These are phyloP conservation scores for Fusarium multiceps DNA, from an alignment of 2,329 filamentous ascomycete genomes.

Conservation along the genomic window DNA sequence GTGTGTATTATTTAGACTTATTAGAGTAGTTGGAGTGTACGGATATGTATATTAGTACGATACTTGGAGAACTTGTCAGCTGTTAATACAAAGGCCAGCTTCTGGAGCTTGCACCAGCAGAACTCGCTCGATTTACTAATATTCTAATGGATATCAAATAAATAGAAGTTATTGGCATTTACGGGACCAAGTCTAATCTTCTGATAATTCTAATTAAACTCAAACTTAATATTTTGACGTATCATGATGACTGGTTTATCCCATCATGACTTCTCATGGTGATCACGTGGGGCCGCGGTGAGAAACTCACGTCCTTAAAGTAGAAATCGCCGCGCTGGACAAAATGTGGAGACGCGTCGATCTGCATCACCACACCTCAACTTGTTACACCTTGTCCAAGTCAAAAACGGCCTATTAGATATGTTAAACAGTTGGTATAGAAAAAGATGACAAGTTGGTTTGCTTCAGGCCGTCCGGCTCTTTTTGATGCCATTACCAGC, in stretches of 20 bases:
- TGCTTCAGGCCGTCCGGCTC: slow-evolving; percentile 52
- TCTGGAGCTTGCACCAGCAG: neutral
- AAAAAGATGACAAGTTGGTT: slow-evolving; percentile 56
- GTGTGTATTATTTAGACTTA: neutral
- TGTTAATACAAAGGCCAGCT: neutral
- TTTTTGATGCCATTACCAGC: slow-evolving; percentile 55
- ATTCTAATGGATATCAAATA: neutral
- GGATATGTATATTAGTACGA: neutral
- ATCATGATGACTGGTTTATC: neutral
- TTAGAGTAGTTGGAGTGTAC: neutral
- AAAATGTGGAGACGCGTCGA: slow-evolving; percentile 44
- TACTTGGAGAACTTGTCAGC: neutral
- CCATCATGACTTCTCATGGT: neutral
- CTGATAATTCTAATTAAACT: no score
- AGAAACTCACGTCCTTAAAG: neutral
- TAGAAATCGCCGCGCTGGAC: slow-evolving; percentile 26
- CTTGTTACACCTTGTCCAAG: slow-evolving; percentile 7
- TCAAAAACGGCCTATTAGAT: slow-evolving; percentile 9
- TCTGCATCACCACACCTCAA: slow-evolving; percentile 27
- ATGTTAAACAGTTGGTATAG: slow-evolving; percentile 17
- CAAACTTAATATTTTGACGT: neutral
- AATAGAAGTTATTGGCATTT: no score
- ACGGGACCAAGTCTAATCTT: neutral
- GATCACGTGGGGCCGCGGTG: slow-evolving; percentile 30
- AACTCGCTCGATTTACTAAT: no score